A percentile compares a stretch with the other conserved stretches of the same genome.
Conservation (phyloP, 768 basidiomycete genomes). For the Phylloporus sp. region DNA sequence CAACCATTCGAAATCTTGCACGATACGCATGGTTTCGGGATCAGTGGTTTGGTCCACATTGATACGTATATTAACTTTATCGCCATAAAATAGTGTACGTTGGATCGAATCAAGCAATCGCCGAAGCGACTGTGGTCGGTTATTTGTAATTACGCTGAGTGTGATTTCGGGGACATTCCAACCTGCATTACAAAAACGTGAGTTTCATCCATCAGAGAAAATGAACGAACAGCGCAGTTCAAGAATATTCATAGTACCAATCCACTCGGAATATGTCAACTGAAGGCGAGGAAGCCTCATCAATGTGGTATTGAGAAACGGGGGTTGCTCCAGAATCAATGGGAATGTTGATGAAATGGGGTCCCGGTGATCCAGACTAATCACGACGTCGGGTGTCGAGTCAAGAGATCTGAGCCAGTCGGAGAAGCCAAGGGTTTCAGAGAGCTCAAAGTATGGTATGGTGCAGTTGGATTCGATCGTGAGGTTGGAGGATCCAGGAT, state of each 20-base stretch:
- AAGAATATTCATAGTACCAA: constrained; percentile 49
- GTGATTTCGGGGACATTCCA: constrained; percentile 72
- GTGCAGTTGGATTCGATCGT: constrained; percentile 14
- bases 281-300: constrained; percentile 48
- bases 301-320: constrained; percentile 29
- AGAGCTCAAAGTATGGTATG: constrained; percentile 15
- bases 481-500: constrained; percentile 2
- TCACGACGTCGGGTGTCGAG: constrained; percentile 30
- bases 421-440: constrained; percentile 8
- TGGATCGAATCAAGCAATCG: constrained; percentile 65
- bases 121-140: constrained; percentile 64
- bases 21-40: constrained; percentile 50
- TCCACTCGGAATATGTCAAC: constrained; percentile 55
- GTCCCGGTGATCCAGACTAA: constrained; percentile 33
- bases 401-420: constrained; percentile 33
- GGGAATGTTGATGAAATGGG: constrained; percentile 19
- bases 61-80: constrained; percentile 58
- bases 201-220: constrained; percentile 8
- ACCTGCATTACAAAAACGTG: constrained; percentile 39
- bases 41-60: constrained; percentile 78
- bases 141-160: constrained; percentile 72
- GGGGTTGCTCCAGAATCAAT: constrained; percentile 16
- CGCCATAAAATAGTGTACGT: constrained; percentile 61
- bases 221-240: constrained; percentile 37
- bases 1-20: constrained; percentile 52